Evolutionary conservation across 2,329 filamentous ascomycete species (phyloP).

Genomic region (Cladosporium sp.): DNA sequence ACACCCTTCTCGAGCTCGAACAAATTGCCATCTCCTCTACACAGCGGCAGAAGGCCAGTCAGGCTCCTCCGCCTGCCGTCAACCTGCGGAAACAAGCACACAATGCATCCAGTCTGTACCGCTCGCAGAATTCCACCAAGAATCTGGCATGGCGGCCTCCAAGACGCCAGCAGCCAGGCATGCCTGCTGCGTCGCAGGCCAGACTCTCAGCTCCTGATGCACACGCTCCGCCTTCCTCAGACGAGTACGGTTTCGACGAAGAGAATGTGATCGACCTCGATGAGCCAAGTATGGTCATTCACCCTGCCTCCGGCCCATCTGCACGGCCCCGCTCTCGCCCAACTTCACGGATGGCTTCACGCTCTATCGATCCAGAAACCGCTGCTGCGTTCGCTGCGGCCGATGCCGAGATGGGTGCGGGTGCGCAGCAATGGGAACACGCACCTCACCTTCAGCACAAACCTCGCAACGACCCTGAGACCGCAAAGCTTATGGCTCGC

Average conservation of each 20-base stretch:
- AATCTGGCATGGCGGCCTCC: conserved; percentile 34
- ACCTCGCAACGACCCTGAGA: conserved; percentile 23
- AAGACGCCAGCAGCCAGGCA: conserved; percentile 23
- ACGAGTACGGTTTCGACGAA: conserved; percentile 49
- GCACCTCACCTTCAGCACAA: conserved; percentile 26
- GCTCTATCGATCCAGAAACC: conserved; percentile 29
- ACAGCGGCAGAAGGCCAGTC: conserved; percentile 30
- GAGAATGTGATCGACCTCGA: conserved; percentile 49
- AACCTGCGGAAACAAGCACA: conserved; percentile 24
- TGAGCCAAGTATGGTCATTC: conserved; percentile 37
- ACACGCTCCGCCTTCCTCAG: conserved; percentile 32
- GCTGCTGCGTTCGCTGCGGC: conserved; percentile 36
- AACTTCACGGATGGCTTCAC: conserved; percentile 11
- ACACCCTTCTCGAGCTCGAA: conserved; percentile 48
- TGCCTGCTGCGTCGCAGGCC: conserved; percentile 1
- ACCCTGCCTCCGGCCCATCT: conserved; percentile 25
- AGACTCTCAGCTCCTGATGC: background rate
- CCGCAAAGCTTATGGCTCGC: conserved; percentile 41
- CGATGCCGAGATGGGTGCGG: conserved; percentile 34
- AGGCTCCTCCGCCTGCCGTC: background rate
- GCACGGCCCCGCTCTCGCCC: background rate
- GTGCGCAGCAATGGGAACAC: conserved; percentile 24
- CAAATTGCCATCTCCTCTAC: conserved; percentile 46
- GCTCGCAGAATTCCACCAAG: conserved; percentile 22
- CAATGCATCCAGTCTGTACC: conserved; percentile 26